Conservation (phyloP, 1,284 basidiomycete genomes). For the Pulveroboletus sp. region DNA sequence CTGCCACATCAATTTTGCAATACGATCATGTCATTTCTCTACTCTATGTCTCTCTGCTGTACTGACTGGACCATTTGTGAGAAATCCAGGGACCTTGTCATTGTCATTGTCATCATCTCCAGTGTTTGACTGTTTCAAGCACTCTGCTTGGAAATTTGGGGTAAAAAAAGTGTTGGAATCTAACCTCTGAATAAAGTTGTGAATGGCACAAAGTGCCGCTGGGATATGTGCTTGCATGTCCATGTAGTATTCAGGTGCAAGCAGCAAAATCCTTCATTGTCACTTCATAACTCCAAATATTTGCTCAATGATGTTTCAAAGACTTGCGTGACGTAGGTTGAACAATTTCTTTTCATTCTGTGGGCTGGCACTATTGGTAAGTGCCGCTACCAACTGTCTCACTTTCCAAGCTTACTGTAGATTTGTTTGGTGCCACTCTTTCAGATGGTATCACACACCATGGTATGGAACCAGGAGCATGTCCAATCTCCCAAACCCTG, state of each 20-base stretch:
- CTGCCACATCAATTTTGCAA: no score
- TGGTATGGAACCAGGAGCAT: background rate
- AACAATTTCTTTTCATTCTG: conserved; percentile 40
- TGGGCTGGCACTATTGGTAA: background rate
- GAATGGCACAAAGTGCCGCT: conserved; percentile 35
- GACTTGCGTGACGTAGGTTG: conserved; percentile 41
- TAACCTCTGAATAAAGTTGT: conserved; percentile 39
- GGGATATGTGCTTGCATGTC: conserved; percentile 36
- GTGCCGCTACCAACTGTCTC: no score
- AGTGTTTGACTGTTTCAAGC: background rate
- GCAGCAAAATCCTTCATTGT: conserved; percentile 32
- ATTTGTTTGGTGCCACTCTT: background rate
- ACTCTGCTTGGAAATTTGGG: background rate
- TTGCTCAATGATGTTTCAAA: conserved; percentile 42
- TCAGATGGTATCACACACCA: background rate
- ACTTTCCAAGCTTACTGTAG: background rate
- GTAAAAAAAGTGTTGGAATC: background rate
- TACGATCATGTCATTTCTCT: no score
- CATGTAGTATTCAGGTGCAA: conserved; percentile 32
- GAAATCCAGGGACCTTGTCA: no score
- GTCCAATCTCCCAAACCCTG: background rate
- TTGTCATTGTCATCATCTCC: no score
- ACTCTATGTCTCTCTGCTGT: no score
- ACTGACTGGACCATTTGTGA: no score
- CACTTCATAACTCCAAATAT: conserved; percentile 47